Percentiles rank a stretch among this genome's conserved stretches.
Conservation (phyloP, 23 red algal genomes). For the Agarophyton chilense region DNA sequence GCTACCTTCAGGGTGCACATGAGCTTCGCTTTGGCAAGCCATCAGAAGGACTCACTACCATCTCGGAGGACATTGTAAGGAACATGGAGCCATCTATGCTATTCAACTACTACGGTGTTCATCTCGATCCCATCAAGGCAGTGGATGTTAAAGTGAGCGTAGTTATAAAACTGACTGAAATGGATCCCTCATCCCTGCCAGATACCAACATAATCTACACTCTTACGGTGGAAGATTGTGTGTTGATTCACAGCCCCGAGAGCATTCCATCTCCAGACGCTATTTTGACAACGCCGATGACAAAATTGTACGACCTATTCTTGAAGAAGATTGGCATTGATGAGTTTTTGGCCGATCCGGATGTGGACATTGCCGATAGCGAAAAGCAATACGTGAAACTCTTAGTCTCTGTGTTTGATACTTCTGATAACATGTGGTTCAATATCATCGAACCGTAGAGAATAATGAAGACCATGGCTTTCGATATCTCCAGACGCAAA, state of each 20-base stretch:
- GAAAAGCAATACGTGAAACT: background rate
- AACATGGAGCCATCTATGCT: constrained; percentile 9
- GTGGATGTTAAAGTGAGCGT: background rate
- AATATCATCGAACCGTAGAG: too few species aligned
- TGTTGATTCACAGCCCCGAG: background rate
- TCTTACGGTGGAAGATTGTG: background rate
- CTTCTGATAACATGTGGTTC: too few species aligned
- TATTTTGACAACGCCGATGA: background rate
- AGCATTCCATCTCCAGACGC: background rate
- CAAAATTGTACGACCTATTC: background rate
- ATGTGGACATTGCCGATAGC: background rate
- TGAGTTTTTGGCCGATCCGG: background rate
- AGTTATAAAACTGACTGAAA: background rate
- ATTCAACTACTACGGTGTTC: constrained; percentile 11
- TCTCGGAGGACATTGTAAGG: background rate
- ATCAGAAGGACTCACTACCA: background rate
- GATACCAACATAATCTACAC: background rate
- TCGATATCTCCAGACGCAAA: too few species aligned
- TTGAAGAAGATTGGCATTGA: background rate
- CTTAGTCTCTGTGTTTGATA: background rate
- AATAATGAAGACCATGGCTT: too few species aligned
- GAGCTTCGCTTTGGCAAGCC: background rate
- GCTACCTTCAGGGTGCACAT: constrained; percentile 8
- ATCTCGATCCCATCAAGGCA: background rate
- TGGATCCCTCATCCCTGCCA: too few species aligned